Evolutionary conservation across 2,329 filamentous ascomycete genomes (phyloP).

Genomic region (Periconia sp.): DNA sequence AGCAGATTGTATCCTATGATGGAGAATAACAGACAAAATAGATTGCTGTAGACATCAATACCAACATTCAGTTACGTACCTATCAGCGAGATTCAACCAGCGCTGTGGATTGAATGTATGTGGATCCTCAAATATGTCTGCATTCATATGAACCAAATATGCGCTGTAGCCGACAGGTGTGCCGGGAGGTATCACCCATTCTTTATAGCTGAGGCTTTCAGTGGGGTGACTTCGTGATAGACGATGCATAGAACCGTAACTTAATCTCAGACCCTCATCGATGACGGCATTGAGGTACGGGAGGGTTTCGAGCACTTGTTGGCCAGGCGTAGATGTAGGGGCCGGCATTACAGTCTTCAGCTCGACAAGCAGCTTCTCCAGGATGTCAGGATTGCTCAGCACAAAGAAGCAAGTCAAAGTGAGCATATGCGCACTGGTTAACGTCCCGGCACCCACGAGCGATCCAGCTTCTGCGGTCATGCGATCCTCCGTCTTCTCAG

Average conservation of each 20-base stretch:
- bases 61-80: too few relatives aligned
- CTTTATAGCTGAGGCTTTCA: conserved; percentile 12
- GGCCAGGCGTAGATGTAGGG: background rate
- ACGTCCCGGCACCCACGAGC: conserved; percentile 10
- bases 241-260: conserved; percentile 24
- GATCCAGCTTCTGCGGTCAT: conserved; percentile 11
- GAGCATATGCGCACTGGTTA: conserved; percentile 14
- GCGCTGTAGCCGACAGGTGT: conserved; percentile 28
- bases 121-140: conserved; percentile 21
- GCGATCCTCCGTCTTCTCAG: conserved; percentile 8
- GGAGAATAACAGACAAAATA: too few relatives aligned
- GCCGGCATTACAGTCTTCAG: conserved; percentile 14
- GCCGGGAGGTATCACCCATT: conserved; percentile 18
- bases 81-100: conserved; percentile 21
- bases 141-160: conserved; percentile 18
- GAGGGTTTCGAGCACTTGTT: conserved; percentile 10
- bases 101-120: conserved; percentile 25
- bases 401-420: conserved; percentile 20
- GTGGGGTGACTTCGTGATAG: conserved; percentile 21
- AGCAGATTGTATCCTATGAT: too few relatives aligned
- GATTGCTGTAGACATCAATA: too few relatives aligned
- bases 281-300: conserved; percentile 25
- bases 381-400: conserved; percentile 16
- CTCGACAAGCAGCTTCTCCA: conserved; percentile 17
- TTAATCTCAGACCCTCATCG: conserved; percentile 24